Conservation (phyloP, 257 asterid genomes). For the Scutellaria barbata region DNA sequence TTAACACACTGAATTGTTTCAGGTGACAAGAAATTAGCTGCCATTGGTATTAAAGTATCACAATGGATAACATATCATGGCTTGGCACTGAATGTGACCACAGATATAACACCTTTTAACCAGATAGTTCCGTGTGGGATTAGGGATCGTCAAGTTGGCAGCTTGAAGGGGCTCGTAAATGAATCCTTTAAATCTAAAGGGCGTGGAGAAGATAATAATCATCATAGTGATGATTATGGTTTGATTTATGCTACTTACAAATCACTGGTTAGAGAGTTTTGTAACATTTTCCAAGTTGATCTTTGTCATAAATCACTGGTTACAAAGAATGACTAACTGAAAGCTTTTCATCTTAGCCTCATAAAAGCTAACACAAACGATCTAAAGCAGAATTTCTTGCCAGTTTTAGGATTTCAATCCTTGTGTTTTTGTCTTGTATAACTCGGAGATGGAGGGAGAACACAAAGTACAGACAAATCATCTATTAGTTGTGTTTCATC, state of each 20-base stretch:
- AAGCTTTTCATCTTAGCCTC: background rate
- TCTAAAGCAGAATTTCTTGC: too few relatives aligned
- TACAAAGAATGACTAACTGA: background rate
- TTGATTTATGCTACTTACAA: constrained; percentile 55
- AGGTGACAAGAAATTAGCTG: constrained; percentile 81
- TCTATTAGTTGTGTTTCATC: too few relatives aligned
- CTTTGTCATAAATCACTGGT: constrained; percentile 36
- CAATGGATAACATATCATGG: constrained; percentile 87
- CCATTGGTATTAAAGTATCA: constrained; percentile 77
- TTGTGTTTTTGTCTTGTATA: too few relatives aligned
- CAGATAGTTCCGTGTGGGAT: constrained; percentile 87
- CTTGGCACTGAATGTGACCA: constrained; percentile 77
- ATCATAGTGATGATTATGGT: constrained; percentile 39
- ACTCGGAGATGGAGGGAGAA: too few relatives aligned
- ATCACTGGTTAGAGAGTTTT: constrained; percentile 62
- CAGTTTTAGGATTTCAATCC: too few relatives aligned
- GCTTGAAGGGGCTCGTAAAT: constrained; percentile 57
- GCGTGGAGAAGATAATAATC: constrained; percentile 11
- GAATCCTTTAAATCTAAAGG: constrained; percentile 30
- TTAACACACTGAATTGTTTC: constrained; percentile 35
- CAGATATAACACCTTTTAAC: constrained; percentile 63
- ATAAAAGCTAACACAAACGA: background rate
- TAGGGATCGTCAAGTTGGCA: constrained; percentile 74
- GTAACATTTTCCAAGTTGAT: constrained; percentile 75
- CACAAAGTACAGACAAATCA: too few relatives aligned